Conservation (phyloP, 768 basidiomycete species). For the Suillus paluster region DNA sequence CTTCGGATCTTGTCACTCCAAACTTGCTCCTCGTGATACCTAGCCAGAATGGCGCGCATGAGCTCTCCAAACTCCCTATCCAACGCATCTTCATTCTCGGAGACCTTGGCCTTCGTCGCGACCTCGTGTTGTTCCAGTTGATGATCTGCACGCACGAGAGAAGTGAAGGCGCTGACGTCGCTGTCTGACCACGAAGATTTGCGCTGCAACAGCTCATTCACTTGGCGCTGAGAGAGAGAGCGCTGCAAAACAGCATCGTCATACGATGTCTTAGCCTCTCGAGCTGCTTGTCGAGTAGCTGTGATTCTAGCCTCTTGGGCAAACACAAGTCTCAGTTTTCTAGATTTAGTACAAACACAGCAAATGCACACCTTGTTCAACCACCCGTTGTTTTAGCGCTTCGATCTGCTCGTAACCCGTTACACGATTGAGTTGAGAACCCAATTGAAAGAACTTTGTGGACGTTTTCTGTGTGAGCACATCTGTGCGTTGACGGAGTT, state of each 20-base stretch:
- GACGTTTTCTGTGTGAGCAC: slow-evolving; percentile 60
- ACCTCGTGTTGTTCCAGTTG: slow-evolving; percentile 80
- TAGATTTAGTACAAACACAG: slow-evolving; percentile 3
- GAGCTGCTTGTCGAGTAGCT: slow-evolving; percentile 65
- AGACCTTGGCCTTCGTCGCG: slow-evolving; percentile 67
- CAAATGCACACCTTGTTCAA: slow-evolving; percentile 76
- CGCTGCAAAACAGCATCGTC: slow-evolving; percentile 80
- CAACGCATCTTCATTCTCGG: slow-evolving; percentile 74
- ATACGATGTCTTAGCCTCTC: slow-evolving; percentile 74
- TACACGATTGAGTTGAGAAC: slow-evolving; percentile 78
- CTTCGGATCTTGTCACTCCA: slow-evolving; percentile 99
- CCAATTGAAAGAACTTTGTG: slow-evolving; percentile 71
- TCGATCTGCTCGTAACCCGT: slow-evolving; percentile 95
- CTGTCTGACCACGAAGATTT: slow-evolving; percentile 91
- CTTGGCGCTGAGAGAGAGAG: slow-evolving; percentile 89
- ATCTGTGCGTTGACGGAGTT: slow-evolving; percentile 55
- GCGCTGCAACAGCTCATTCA: slow-evolving; percentile 92
- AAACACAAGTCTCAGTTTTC: slow-evolving; percentile 16
- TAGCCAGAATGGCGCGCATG: slow-evolving; percentile 84
- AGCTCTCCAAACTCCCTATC: slow-evolving; percentile 88
- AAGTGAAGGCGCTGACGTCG: slow-evolving; percentile 88
- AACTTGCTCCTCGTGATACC: slow-evolving; percentile 98
- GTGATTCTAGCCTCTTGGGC: slow-evolving; percentile 74
- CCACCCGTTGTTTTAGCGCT: slow-evolving; percentile 74
- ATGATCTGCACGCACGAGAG: slow-evolving; percentile 90